These are phyloP conservation scores for Reutealis trisperma DNA, from an alignment of 345 rosid genomes.

Conservation along the genomic window DNA sequence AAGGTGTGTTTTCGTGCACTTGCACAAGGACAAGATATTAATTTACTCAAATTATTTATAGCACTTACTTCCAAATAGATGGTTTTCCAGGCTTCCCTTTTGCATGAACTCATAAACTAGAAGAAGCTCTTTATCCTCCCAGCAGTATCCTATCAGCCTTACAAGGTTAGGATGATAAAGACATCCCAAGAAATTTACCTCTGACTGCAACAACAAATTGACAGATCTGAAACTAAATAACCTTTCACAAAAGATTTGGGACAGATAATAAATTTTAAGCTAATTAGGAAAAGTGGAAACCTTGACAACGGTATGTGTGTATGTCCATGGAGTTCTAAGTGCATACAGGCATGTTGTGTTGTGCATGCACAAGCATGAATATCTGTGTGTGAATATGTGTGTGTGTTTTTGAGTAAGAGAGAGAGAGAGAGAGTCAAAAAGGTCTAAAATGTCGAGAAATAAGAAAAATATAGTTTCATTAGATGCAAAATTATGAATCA, in stretches of 20 bases:
- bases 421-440: neutral
- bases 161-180: conserved; percentile 90
- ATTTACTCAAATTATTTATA: neutral
- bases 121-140: conserved; percentile 79
- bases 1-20: neutral
- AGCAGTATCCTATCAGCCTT: conserved; percentile 76
- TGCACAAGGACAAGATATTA: neutral
- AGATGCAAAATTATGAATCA: too few species aligned
- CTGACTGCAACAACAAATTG: conserved; percentile 54
- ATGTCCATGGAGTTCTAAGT: neutral
- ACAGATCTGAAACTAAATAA: conserved; percentile 1
- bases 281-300: neutral
- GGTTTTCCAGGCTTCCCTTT: conserved; percentile 94
- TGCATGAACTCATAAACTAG: conserved; percentile 89
- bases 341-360: neutral
- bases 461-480: neutral
- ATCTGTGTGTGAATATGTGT: neutral
- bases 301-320: too few species aligned
- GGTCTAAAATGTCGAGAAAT: neutral
- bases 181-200: conserved; percentile 80
- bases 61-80: conserved; percentile 76
- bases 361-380: neutral
- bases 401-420: neutral
- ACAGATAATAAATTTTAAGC: neutral
- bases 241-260: neutral